These are phyloP conservation scores for Epichloe amarillans DNA, from an alignment of 2,329 filamentous ascomycete genomes.

Conservation along the genomic window DNA sequence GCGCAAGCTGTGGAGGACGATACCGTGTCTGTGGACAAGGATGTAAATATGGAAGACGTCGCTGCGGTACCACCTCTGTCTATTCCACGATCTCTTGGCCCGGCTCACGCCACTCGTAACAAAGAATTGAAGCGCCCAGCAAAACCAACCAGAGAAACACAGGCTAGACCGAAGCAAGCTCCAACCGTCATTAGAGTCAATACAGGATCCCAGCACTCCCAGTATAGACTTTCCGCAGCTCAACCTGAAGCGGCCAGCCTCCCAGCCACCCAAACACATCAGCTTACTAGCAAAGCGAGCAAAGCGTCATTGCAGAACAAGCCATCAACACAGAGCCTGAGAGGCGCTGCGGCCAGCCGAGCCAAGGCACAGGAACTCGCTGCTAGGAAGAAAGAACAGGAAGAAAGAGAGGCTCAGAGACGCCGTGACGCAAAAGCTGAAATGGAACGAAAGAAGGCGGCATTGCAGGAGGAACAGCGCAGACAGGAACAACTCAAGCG, in stretches of 20 bases:
- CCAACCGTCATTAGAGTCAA: conserved; percentile 61
- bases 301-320: conserved; percentile 50
- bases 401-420: conserved; percentile 65
- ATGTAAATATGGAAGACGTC: conserved; percentile 44
- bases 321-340: conserved; percentile 44
- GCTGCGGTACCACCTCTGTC: conserved; percentile 47
- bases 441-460: conserved; percentile 61
- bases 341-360: conserved; percentile 42
- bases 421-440: conserved; percentile 75
- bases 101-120: conserved; percentile 33
- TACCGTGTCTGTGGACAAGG: conserved; percentile 21
- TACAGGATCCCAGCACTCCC: conserved; percentile 47
- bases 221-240: conserved; percentile 44
- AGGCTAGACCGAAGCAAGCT: conserved; percentile 47
- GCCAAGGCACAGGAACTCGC: conserved; percentile 62
- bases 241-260: conserved; percentile 31
- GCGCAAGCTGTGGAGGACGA: conserved; percentile 23
- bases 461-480: conserved; percentile 50
- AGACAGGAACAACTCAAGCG: conserved; percentile 45
- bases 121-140: conserved; percentile 45
- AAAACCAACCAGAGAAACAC: conserved; percentile 47
- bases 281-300: conserved; percentile 50
- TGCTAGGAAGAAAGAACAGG: conserved; percentile 72
- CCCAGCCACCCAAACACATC: conserved; percentile 26
- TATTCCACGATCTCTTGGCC: conserved; percentile 36